phyloP scores from a whole-genome alignment of 495 filamentous ascomycete genomes.

The Podospora didyma region DNA sequence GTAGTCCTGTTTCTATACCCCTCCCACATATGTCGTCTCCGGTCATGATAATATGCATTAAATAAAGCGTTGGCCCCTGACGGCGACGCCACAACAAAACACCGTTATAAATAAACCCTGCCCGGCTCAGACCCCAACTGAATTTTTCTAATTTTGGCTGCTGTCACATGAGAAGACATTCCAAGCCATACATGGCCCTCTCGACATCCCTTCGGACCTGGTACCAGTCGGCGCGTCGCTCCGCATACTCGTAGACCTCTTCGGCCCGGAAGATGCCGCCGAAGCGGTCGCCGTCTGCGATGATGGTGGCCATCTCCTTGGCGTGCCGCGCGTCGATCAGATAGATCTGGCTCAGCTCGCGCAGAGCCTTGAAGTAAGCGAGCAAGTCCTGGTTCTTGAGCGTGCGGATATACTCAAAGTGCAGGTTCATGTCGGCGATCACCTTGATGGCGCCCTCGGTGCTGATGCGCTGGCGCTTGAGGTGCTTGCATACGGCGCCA shows the following conservation, averaged over 20 bases:
- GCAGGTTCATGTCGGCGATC: slow-evolving; percentile 95
- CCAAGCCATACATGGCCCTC: slow-evolving; percentile 95
- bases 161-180: slow-evolving; percentile 77
- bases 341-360: slow-evolving; percentile 93
- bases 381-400: slow-evolving; percentile 79
- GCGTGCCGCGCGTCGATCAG: slow-evolving; percentile 83
- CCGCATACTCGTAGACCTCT: slow-evolving; percentile 96
- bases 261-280: slow-evolving; percentile 89
- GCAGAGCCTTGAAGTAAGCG: slow-evolving; percentile 85
- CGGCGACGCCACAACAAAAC: no score
- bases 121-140: background rate
- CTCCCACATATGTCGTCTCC: no score
- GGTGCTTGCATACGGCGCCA: slow-evolving; percentile 86
- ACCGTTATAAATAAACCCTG: no score
- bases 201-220: slow-evolving; percentile 82
- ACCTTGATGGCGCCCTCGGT: slow-evolving; percentile 87
- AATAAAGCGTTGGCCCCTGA: no score
- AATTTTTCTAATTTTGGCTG: background rate
- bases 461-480: slow-evolving; percentile 91
- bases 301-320: slow-evolving; percentile 91
- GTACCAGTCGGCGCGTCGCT: slow-evolving; percentile 92
- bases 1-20: no score
- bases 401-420: slow-evolving; percentile 76
- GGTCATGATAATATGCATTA: no score
- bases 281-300: slow-evolving; percentile 88